Base-by-base conservation (phyloP, 2,329 filamentous ascomycete species). In the Nectriaceae sp. region DNA sequence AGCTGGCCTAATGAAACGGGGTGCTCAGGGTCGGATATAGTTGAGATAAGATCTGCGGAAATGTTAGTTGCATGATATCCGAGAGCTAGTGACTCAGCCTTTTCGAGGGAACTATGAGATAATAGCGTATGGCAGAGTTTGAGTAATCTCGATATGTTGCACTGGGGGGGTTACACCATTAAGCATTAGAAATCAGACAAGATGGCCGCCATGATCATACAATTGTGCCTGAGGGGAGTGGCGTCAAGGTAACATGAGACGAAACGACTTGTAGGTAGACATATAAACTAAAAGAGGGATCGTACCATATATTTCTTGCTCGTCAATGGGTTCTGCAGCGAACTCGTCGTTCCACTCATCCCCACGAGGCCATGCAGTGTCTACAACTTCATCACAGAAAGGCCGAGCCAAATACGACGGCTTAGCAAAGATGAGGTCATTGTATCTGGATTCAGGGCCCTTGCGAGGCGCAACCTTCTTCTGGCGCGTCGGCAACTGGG, bases 11-110 rank as follows among this genome's bases (percentile, higher is more conserved):
- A 82, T 3, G 93, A 96, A 44, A 97, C 84, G 31, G 94, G 94
- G 66, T 99, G 94, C 73, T 99, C 94, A 2, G 94, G 94, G 69
- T 99, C 94, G 20, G 90, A 93, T 64, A 99, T 97, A 60, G 89
- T 88, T 55, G 91, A 90, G 62, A 99, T 94, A 52, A 99, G 80
- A 74, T 99, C 93, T 94, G 55, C 56, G 55, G 8, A 36, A 31
- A 13, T 6, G 33, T 36, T 36, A 36, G 33, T 19, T 36, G 8
- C 33, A 29, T 6, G n/a, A n/a, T n/a, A n/a, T n/a, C n/a, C n/a
- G n/a, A n/a, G n/a, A n/a, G n/a, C n/a, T n/a, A n/a, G n/a, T n/a
- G n/a, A n/a, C n/a, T n/a, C n/a, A n/a, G n/a, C n/a, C n/a, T n/a
- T n/a, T n/a, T n/a, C n/a, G n/a, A n/a, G n/a, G n/a, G n/a, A n/a